Conservation (phyloP, 441 rosid genomes). For the Gossypium gossypioides region DNA sequence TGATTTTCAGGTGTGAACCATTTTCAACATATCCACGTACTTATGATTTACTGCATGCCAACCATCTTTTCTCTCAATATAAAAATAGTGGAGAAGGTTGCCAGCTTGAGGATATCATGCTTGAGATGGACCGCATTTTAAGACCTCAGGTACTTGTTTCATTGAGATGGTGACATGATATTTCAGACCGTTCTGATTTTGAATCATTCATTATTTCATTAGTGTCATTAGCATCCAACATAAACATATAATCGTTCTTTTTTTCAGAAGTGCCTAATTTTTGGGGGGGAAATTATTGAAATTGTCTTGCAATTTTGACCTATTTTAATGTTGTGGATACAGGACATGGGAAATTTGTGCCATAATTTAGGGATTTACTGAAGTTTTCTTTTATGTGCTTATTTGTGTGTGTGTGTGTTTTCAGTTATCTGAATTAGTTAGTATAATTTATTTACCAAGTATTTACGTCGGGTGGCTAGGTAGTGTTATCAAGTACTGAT, state of each 20-base stretch:
- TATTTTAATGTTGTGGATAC: neutral
- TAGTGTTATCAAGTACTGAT: neutral
- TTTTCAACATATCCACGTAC: conserved; percentile 93
- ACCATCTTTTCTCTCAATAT: conserved; percentile 56
- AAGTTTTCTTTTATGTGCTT: neutral
- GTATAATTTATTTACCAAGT: neutral
- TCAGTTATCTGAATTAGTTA: neutral
- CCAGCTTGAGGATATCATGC: conserved; percentile 63
- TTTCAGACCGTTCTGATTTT: neutral
- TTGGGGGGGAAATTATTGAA: neutral
- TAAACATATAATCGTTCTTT: neutral
- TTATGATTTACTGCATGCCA: conserved; percentile 71
- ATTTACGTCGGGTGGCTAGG: neutral
- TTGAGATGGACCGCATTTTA: conserved; percentile 83
- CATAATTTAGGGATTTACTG: neutral
- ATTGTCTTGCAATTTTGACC: neutral
- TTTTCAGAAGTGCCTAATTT: neutral
- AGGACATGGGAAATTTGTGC: neutral
- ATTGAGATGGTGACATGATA: neutral
- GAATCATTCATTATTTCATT: neutral
- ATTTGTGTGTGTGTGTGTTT: neutral
- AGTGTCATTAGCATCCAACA: neutral
- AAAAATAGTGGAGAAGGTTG: conserved; percentile 51
- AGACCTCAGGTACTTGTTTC: conserved; percentile 61
- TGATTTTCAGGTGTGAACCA: conserved; percentile 68